Conservation (phyloP, 805 yeast genomes). For the Yueomyces sp. region DNA sequence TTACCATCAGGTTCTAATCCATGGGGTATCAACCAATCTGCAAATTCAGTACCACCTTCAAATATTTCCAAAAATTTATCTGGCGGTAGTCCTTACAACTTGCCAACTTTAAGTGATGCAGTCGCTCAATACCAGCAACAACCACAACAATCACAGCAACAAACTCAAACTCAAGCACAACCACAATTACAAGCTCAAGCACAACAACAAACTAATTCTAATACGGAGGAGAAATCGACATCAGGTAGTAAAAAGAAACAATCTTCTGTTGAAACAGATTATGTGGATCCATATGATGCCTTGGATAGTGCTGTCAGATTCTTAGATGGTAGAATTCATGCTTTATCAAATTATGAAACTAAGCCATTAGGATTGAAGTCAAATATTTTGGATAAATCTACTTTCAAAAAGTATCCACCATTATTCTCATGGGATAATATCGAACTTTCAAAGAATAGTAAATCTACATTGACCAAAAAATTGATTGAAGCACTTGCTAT, state of each 20-base stretch:
- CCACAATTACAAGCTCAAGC: not conserved
- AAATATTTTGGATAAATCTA: constrained; percentile 16
- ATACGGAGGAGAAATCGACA: not conserved
- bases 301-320: constrained; percentile 33
- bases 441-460: constrained; percentile 23
- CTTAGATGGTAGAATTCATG: constrained; percentile 34
- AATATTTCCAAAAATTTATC: constrained; percentile 14
- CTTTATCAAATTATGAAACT: constrained; percentile 27
- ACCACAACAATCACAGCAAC: not conserved
- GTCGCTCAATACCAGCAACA: constrained; percentile 3
- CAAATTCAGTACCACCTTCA: constrained; percentile 17
- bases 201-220: not conserved
- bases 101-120: constrained; percentile 19
- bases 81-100: constrained; percentile 7
- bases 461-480: constrained; percentile 19
- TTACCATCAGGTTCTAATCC: constrained; percentile 22
- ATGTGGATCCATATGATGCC: constrained; percentile 34
- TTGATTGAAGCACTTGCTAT: constrained; percentile 26
- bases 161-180: constrained; percentile 10
- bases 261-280: constrained; percentile 22
- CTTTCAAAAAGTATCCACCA: constrained; percentile 27
- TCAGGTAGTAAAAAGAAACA: constrained; percentile 19
- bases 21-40: constrained; percentile 22
- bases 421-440: constrained; percentile 35
- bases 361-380: constrained; percentile 27